A percentile compares a stretch with the other conserved stretches of the same genome.
Evolutionary conservation across 2,329 filamentous ascomycete genomes (phyloP).

Genomic region (Cladobotryum mycophilum): DNA sequence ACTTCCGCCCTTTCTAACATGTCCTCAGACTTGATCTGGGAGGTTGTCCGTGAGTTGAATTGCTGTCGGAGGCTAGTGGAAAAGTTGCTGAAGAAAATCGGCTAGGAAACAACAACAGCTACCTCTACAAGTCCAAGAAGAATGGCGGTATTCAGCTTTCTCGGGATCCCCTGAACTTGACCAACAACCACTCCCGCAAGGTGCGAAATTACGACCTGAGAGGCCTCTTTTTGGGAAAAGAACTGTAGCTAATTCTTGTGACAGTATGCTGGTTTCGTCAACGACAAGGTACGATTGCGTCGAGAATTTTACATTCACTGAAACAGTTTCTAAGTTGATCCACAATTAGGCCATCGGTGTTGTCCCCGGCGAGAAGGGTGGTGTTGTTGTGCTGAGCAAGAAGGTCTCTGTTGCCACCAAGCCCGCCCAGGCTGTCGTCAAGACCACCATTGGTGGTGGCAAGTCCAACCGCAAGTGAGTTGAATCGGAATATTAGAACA

Average conservation of each 20-base stretch:
- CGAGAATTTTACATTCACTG: constrained; percentile 4
- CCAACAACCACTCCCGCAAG: constrained; percentile 88
- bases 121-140: constrained; percentile 79
- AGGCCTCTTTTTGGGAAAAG: not conserved
- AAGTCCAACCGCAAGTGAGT: constrained; percentile 66
- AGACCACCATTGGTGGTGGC: constrained; percentile 62
- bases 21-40: constrained; percentile 89
- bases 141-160: constrained; percentile 84
- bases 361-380: constrained; percentile 67
- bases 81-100: not conserved
- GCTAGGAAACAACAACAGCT: constrained; percentile 79
- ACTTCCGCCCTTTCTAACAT: constrained; percentile 60
- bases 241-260: constrained; percentile 28
- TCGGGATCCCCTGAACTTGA: constrained; percentile 87
- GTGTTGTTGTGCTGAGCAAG: constrained; percentile 78
- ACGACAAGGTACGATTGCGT: constrained; percentile 67
- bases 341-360: constrained; percentile 70
- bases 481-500: not conserved
- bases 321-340: constrained; percentile 18
- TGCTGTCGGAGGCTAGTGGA: not conserved
- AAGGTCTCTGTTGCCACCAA: constrained; percentile 65
- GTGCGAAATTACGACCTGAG: constrained; percentile 38
- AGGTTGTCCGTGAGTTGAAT: constrained; percentile 81
- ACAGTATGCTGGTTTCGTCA: constrained; percentile 86
- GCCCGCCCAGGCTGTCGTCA: constrained; percentile 61